phyloP scores from a whole-genome alignment of 805 yeast genomes.

The Grigorovia humatica region DNA sequence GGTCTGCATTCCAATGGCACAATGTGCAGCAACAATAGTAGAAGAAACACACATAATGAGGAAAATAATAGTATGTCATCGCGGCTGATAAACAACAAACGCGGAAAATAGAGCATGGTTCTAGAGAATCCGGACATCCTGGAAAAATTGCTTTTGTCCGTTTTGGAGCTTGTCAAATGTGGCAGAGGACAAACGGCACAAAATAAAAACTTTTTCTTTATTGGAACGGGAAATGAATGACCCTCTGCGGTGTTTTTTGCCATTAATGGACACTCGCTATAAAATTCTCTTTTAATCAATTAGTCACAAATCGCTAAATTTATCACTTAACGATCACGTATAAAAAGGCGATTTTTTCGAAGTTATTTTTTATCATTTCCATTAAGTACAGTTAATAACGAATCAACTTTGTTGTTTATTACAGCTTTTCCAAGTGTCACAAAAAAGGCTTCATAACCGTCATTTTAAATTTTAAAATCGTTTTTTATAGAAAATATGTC shows the following conservation, averaged over 20 bases:
- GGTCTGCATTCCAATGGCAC: neutral
- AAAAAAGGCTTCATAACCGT: neutral
- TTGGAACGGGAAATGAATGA: neutral
- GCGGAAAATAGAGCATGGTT: too few relatives aligned
- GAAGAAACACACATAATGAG: neutral
- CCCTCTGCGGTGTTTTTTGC: neutral
- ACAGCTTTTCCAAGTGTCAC: neutral
- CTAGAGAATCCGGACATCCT: too few relatives aligned
- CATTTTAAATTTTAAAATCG: neutral
- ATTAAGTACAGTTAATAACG: conserved; percentile 26
- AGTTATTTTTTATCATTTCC: conserved; percentile 8
- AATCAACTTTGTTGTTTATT: conserved; percentile 2
- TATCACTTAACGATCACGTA: conserved; percentile 12
- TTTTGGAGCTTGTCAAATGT: neutral
- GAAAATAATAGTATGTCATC: neutral
- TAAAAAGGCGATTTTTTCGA: conserved; percentile 2
- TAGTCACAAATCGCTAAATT: conserved; percentile 8
- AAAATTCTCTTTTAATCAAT: neutral
- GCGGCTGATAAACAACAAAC: neutral
- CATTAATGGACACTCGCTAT: neutral
- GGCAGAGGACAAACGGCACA: neutral
- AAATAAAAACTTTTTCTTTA: too few relatives aligned
- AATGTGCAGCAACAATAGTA: neutral
- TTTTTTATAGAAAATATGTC: neutral
- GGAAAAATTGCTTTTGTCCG: too few relatives aligned